Evolutionary conservation across 495 filamentous ascomycete species (phyloP), one percentile per base, ranked within the genome.

Genomic region (Annulohypoxylon moriforme): DNA sequence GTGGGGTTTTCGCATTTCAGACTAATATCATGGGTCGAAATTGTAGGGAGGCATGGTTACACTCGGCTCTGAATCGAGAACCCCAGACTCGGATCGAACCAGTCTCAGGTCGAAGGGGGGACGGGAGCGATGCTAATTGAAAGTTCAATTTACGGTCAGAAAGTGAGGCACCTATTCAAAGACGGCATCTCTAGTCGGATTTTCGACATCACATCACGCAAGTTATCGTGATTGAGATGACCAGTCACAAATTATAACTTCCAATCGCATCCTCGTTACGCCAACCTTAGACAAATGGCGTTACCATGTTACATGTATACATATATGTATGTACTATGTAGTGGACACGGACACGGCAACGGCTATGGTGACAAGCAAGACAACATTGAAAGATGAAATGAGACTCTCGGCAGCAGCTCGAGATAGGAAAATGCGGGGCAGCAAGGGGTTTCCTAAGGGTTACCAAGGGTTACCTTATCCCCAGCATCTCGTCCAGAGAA

Each of bases 341-440:
- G 50, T 63, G 64, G 64, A 59, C 60, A 60, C 14, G 38, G 38
- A 14, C 11, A 52, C 56, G 47, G 38, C 34, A 62, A 66, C 63
- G 38, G 38, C 34, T 52, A 66, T 49, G 58, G 64, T 72, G 62
- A 67, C 64, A 58, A 57, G 31, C 50, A 57, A 36, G 33, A 38
- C 53, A 67, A 36, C n/a, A n/a, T n/a, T n/a, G n/a, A n/a, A 40
- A 64, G 59, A 59, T 72, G 44, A 40, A 52, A 50, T 50, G 58
- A 68, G 24, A 67, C 55, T 42, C 46, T 64, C 47, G 60, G 31
- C 49, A 57, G 31, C 66, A 65, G 57, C 57, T 70, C 57, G 36
- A 70, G 67, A 74, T 70, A 63, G 67, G 62, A 62, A 72, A 70
- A 70, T 66, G 71, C 71, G 71, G 71, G 71, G 71, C 71, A 67